Evolutionary conservation across 2,329 filamentous ascomycete species (phyloP).

Genomic region (Aspergillus bombycis): DNA sequence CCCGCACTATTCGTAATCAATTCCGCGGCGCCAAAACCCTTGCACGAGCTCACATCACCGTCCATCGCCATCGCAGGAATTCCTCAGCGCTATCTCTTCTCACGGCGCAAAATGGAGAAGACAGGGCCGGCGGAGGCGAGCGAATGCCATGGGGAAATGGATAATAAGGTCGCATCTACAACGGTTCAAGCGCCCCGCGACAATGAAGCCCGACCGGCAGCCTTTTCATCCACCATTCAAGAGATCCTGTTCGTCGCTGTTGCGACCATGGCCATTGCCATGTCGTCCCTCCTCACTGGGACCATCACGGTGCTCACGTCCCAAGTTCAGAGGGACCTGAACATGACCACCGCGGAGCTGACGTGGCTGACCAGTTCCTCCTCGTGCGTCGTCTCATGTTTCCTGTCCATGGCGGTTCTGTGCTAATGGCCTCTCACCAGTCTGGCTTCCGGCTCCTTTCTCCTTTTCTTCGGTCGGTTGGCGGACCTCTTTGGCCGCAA

Average conservation of each 20-base stretch:
- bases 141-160: background rate
- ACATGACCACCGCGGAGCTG: constrained; percentile 66
- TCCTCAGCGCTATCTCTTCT: background rate
- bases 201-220: constrained; percentile 30
- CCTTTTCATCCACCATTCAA: constrained; percentile 63
- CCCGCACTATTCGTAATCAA: background rate
- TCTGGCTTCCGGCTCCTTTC: constrained; percentile 65
- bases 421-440: constrained; percentile 31
- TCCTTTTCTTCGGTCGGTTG: constrained; percentile 67
- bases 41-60: background rate
- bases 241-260: constrained; percentile 68
- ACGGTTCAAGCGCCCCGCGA: background rate
- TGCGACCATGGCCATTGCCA: constrained; percentile 68
- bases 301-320: constrained; percentile 65
- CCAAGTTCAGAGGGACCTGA: constrained; percentile 61
- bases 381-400: constrained; percentile 44
- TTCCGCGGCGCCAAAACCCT: background rate
- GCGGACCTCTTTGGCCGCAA: constrained; percentile 70
- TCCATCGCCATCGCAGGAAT: background rate
- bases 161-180: background rate
- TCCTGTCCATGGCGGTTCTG: background rate
- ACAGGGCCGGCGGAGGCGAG: background rate
- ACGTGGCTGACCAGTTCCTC: constrained; percentile 69
- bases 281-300: constrained; percentile 63
- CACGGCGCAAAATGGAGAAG: background rate